Evolutionary conservation across 306 rosid genomes (phyloP).

Genomic region (apple (Malus domestica)): DNA sequence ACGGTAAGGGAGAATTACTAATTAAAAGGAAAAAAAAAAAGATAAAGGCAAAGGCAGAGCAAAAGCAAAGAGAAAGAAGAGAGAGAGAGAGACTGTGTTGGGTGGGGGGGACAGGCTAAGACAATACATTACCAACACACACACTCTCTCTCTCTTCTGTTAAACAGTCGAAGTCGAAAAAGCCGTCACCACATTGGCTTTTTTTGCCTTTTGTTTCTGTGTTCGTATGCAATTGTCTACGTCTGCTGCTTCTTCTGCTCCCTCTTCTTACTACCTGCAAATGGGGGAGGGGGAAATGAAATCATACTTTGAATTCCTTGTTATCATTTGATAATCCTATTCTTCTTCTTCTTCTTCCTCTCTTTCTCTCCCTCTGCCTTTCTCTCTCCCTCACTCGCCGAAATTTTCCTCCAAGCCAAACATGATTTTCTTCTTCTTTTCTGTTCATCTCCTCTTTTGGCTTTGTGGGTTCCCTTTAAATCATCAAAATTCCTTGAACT

Average conservation of each 20-base stretch:
- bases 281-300: slow-evolving; percentile 55
- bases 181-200: slow-evolving; percentile 61
- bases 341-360: background rate
- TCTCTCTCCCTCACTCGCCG: background rate
- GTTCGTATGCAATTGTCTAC: slow-evolving; percentile 71
- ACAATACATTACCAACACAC: slow-evolving; percentile 75
- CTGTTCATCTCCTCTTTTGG: slow-evolving; percentile 36
- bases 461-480: slow-evolving; percentile 47
- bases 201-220: slow-evolving; percentile 69
- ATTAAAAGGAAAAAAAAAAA: slow-evolving; percentile 9
- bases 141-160: slow-evolving; percentile 21
- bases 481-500: slow-evolving; percentile 38
- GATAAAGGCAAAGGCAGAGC: slow-evolving; percentile 41
- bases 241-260: slow-evolving; percentile 69
- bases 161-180: slow-evolving; percentile 45
- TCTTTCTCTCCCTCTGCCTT: background rate
- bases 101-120: slow-evolving; percentile 47
- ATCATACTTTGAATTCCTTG: slow-evolving; percentile 76
- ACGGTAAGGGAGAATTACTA: slow-evolving; percentile 42
- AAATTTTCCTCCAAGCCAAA: slow-evolving; percentile 21
- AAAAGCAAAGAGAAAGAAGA: slow-evolving; percentile 21
- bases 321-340: slow-evolving; percentile 50
- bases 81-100: slow-evolving; percentile 36
- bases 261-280: slow-evolving; percentile 76
- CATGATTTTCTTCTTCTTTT: slow-evolving; percentile 37